Base-by-base conservation (phyloP, 495 filamentous ascomycete genomes). In the Neurospora sublineolata region DNA sequence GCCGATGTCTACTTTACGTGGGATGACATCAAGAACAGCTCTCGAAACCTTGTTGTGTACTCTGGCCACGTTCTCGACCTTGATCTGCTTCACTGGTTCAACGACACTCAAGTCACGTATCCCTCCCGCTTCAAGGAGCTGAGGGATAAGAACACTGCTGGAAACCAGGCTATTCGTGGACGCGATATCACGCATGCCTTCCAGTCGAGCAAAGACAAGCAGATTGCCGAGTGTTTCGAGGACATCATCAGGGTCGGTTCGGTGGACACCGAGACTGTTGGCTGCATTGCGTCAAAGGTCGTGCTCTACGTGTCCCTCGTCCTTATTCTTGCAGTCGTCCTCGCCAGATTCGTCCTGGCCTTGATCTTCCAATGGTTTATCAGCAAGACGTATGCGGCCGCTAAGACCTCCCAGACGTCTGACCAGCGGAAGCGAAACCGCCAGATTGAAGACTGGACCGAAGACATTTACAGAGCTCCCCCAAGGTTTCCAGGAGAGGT, bases 361-460 rank as follows among this genome's bases (percentile, higher is more conserved):
- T 73, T 98, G 16, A 76, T 94, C 42, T 99, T 98, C 83, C 92
- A 96, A 75, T 99, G 95, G 96, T 95, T 99, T 77, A 83, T 97
- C 72, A 90, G 90, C 74, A 89, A 89, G 72, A 90, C 88, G 37
- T 94, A 93, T 77, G 94, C 89, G 10, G 91, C 95, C 0, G 81
- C 85, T 37, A 94, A 89, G 76, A 92, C 94, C 3, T 91, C 89
- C 12, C 85, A 87, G 71, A 83, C 85, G 6, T 86, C 90, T 3
- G 89, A 94, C 79, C 85, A 86, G 64, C 92, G 92, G 77, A 90
- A 92, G 78, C 88, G 96, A 60, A 90, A 94, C 70, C 90, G 93
- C 72, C 93, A 98, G 79, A 99, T 99, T 71, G 96, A 99, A 80
- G 94, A 97, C 74, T 99, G 96, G 96, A 91, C 89, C 14, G 94